Evolutionary conservation across 2,329 filamentous ascomycete species (phyloP), one percentile per base, ranked within the genome.

Genomic region (Exophiala dermatitidis): DNA sequence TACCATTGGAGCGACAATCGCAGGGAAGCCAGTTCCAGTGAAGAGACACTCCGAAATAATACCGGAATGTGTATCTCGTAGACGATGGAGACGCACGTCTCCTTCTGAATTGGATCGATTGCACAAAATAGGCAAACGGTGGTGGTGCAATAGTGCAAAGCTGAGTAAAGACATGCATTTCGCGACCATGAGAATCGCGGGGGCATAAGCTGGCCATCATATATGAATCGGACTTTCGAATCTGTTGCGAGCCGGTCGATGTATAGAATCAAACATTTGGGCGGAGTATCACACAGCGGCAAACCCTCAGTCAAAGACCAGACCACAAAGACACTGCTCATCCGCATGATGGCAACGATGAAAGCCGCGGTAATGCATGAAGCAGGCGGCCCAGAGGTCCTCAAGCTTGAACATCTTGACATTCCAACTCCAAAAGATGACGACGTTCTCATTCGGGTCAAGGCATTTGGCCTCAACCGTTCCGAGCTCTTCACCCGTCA

Each of bases 391-490:
- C 67, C 72, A 4, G 65, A 69, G 12, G 69, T 68, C 30, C 69
- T 76, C 60, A 65, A 69, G 50, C 48, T 76, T 52, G 63, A 70
- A 57, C 53, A 63, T 9, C 50, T 68, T 9, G 69, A 71, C 4
- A 68, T 72, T 46, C 74, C 74, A 4, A 67, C 54, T 1, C 68
- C 71, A 3, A 52, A 64, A n/a, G 42, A 62, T 26, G 67, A 68
- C 48, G 62, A 72, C 53, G 66, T 76, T 29, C 68, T 74, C 32
- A 71, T 76, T 58, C 67, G 65, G 47, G 62, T 74, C 54, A 66
- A 70, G 48, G 73, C 71, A 10, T 71, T 73, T 55, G 74, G 74
- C n/a, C 69, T 76, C 57, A 76, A 76, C 56, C 70, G 73, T 12
- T 69, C 68, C 46, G 73, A 76, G 56, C 65, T 75, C 54, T 74